Conservation (phyloP, 148 eudicot species). For the Spergularia bocconei region DNA sequence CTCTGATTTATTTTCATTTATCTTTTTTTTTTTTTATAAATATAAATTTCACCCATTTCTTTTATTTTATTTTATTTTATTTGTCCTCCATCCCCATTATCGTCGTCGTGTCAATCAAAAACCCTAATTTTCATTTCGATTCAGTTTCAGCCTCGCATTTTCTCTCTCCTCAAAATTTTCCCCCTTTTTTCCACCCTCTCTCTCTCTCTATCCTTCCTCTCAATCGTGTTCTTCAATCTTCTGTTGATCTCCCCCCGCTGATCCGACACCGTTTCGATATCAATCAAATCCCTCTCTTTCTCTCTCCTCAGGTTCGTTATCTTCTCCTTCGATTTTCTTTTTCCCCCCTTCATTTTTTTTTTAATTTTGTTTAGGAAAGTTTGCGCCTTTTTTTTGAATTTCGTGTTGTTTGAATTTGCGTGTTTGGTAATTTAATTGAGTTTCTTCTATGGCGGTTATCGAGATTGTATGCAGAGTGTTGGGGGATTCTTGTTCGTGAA, state of each 20-base stretch:
- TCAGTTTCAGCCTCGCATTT: conserved; percentile 48
- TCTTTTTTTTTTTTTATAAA: neutral
- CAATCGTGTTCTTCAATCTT: conserved; percentile 4
- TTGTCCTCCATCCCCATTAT: conserved; percentile 13
- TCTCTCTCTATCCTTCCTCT: conserved; percentile 19
- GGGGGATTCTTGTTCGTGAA: neutral
- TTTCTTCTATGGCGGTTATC: neutral
- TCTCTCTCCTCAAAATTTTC: conserved; percentile 22
- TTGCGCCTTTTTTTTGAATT: neutral
- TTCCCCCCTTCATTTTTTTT: neutral
- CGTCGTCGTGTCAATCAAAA: conserved; percentile 34
- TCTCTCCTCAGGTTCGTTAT: conserved; percentile 27
- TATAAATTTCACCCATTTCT: neutral
- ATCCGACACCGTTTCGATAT: conserved; percentile 24
- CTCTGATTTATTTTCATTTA: neutral
- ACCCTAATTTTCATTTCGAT: conserved; percentile 48
- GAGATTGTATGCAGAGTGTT: neutral
- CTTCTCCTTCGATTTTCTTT: neutral
- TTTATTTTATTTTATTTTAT: neutral
- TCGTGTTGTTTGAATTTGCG: neutral
- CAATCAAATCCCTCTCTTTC: neutral
- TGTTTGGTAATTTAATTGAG: neutral
- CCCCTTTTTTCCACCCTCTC: neutral
- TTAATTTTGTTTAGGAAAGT: neutral
- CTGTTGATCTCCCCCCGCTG: conserved; percentile 8